Base-by-base conservation (phyloP, 306 rosid species). In the Acacia melanoxylon region DNA sequence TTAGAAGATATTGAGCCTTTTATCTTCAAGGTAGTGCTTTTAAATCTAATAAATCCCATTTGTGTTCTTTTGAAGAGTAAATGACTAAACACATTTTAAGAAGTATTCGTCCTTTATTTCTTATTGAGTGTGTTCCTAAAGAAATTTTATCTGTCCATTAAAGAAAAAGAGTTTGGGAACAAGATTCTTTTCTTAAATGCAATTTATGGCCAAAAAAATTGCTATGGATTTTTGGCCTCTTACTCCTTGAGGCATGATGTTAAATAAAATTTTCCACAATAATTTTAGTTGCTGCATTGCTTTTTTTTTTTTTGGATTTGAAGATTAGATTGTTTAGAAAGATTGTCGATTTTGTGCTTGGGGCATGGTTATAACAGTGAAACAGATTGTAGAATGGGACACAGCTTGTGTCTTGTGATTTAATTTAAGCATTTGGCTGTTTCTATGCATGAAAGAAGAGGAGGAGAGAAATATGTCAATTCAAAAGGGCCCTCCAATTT, bases 1-100 rank as follows among this genome's bases (percentile, higher is more conserved):
- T 90, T 91, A 37, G 88, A 92, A 82, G 97, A 91, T 81, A 86
- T 92, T 59, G 98, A 94, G 67, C 97, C 98, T 75, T 90, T 90
- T 67, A 92, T 94, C 84, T 94, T 94, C 83, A 94, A 92, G 98
- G 98, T 94, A 83, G 68, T 58, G 59, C 56, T 17, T 78, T 78
- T 51, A 67, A 25, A 37, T 37, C 31, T 69, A 71, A 19, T 70
- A 79, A 24, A 51, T 83, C 14, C 80, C 27, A 54, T 84, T 54
- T 75, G 45, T 74, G 63, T 42, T 66, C 62, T 49, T 41, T 69
- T 70, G 54, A 80, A 58, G 41, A 29, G 73, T 51, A 80, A 74
- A 44, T 7, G 37, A 67, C 78, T 77, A 66, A 74, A 78, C 33
- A 35, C 69, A 85, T 29, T 25, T 11, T 62, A 15, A 68, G 22